Conservation (phyloP, 495 filamentous ascomycete genomes). For the Podospora bellae-mahoneyi region DNA sequence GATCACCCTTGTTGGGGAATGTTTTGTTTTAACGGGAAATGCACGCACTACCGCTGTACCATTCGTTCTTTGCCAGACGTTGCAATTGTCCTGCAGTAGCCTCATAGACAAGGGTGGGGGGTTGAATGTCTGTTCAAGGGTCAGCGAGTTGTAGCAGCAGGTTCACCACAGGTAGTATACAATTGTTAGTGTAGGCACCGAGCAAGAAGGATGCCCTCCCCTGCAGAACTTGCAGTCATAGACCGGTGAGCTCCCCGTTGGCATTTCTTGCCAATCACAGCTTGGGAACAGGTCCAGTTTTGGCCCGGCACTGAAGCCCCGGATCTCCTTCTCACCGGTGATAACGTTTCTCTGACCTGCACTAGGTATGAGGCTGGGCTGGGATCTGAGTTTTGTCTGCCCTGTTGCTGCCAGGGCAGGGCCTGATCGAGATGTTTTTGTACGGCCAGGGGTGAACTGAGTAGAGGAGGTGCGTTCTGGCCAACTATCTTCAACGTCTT, state of each 20-base stretch:
- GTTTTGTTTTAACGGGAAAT: no score
- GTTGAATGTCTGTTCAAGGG: no score
- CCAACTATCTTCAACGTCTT: neutral
- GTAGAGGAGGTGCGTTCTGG: neutral
- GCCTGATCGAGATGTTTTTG: neutral
- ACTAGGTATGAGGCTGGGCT: neutral
- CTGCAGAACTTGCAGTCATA: neutral
- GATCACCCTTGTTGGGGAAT: no score
- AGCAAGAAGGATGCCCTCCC: no score
- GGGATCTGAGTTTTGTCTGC: no score
- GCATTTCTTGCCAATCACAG: neutral
- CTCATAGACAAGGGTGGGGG: neutral
- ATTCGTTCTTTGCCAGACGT: no score
- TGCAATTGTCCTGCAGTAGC: neutral
- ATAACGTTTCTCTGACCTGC: neutral
- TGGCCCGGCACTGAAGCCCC: neutral
- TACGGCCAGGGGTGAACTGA: neutral
- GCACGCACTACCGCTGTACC: neutral
- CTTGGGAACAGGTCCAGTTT: neutral
- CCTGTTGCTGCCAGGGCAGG: neutral
- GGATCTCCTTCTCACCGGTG: neutral
- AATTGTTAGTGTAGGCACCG: neutral
- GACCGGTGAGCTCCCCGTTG: neutral
- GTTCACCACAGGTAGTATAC: no score
- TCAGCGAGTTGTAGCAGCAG: neutral